A percentile compares a stretch with the other conserved stretches of the same genome.
Evolutionary conservation across 495 filamentous ascomycete species (phyloP).

Genomic region (Parathielavia appendiculata): DNA sequence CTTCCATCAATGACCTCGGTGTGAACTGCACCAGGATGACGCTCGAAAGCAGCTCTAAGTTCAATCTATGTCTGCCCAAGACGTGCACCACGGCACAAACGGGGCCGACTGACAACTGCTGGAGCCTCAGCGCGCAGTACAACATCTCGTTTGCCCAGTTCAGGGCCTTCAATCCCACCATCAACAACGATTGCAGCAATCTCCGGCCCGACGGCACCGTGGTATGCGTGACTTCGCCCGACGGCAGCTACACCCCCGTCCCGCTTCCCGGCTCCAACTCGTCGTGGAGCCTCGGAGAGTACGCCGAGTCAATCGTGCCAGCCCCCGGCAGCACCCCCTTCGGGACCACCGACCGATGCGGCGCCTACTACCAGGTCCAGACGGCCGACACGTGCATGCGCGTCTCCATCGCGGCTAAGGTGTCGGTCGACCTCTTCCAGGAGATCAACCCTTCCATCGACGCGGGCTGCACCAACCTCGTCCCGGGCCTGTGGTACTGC

Average conservation of each 20-base stretch:
- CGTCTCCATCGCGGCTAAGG: conserved; percentile 1
- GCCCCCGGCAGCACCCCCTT: not conserved
- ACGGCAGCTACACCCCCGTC: not conserved
- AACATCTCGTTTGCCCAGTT: conserved; percentile 2
- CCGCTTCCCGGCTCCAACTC: conserved; percentile 2
- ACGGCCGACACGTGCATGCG: conserved; percentile 1
- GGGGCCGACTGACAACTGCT: not conserved
- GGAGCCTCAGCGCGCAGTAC: not conserved
- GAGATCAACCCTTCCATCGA: conserved; percentile 4
- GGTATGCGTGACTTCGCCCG: not conserved
- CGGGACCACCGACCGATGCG: not conserved
- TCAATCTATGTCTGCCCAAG: conserved; percentile 1
- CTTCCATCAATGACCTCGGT: conserved; percentile 2
- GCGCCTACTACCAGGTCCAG: conserved; percentile 6
- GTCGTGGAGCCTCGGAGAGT: not conserved
- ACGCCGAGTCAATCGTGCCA: not conserved
- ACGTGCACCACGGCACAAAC: not conserved
- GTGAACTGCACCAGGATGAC: not conserved
- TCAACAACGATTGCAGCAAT: conserved; percentile 4
- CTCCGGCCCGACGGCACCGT: conserved; percentile 1
- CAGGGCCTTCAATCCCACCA: not conserved
- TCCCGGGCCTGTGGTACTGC: conserved; percentile 5
- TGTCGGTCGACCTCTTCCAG: not conserved
- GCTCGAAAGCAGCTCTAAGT: not conserved
- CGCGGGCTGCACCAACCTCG: not conserved